Base-by-base conservation (phyloP, 163 green algal species). In the Coccomyxa subellipsoidea region DNA sequence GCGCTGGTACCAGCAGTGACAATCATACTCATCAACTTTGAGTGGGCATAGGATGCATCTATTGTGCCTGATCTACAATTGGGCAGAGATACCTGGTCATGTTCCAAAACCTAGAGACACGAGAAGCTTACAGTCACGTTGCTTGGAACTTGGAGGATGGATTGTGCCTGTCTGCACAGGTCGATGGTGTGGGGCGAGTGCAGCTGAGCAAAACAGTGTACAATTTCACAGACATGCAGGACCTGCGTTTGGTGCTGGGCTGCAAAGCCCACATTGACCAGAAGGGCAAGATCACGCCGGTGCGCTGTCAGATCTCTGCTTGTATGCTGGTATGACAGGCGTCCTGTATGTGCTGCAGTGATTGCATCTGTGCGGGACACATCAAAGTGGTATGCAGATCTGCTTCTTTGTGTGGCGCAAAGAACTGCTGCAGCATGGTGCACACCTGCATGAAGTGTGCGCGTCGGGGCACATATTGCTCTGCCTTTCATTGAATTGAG, bases 201-300 rank as follows among this genome's bases (percentile, higher is more conserved):
- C 79, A 85, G 80, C 25, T 89, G 39, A 85, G 54, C 70, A 84
- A 83, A n/a, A 78, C 78, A 27, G 81, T 89, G 54, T 86, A 85
- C 75, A 87, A 87, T 77, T 89, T 89, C 82, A 87, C 85, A 39
- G 82, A 87, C 38, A 82, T 79, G 53, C 85, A 89, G 70, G 85
- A 89, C 69, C 39, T 89, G 34, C 79, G 84, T 53, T 31, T 85
- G 31, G n/a, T 36, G 27, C 38, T 87, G 36, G 85, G 85, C 66
- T 89, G 82, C 71, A 53, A 81, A 38, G 81, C 76, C 18, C n/a
- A 53, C 4, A 78, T 87, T 18, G 69, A 82, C 23, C 21, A 77
- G 25, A 34, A 77, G 32, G 81, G 81, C 35, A 69, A 71, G 36
- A 7, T 71, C 29, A 87, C 76, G 35, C 59, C 31, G 79, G 83